Evolutionary conservation across 2,329 filamentous ascomycete genomes (phyloP).

Genomic region (Sclerotinia spermophila): DNA sequence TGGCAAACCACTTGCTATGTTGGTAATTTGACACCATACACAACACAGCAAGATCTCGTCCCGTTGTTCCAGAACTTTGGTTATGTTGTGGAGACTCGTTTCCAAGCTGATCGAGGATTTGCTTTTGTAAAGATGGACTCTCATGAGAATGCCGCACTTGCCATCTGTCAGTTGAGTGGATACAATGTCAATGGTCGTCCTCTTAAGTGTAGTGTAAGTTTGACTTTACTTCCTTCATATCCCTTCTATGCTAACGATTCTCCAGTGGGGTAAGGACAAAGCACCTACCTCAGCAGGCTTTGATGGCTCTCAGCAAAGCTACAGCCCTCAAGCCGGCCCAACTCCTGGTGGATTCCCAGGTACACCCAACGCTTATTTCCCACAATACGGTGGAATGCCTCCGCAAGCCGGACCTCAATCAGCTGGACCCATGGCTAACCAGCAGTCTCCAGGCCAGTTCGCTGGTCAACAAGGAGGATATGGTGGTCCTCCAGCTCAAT

Average conservation of each 20-base stretch:
- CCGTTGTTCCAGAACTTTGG: conserved; percentile 98
- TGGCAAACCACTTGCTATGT: conserved; percentile 99
- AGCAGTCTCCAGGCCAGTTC: conserved; percentile 44
- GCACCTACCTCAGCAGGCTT: conserved; percentile 76
- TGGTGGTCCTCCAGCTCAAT: conserved; percentile 57
- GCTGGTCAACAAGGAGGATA: conserved; percentile 67
- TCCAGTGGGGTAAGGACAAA: conserved; percentile 97
- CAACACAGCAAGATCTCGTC: conserved; percentile 93
- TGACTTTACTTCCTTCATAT: conserved; percentile 11
- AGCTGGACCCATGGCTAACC: conserved; percentile 39
- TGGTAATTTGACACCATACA: conserved; percentile 96
- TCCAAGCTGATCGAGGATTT: conserved; percentile 96
- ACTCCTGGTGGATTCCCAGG: conserved; percentile 68
- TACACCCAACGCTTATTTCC: conserved; percentile 79
- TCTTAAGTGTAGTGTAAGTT: conserved; percentile 95
- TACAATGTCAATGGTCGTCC: conserved; percentile 98
- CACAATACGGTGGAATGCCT: conserved; percentile 78
- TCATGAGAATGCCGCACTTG: conserved; percentile 97
- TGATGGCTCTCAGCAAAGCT: conserved; percentile 68
- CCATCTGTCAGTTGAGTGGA: conserved; percentile 94
- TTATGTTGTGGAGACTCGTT: conserved; percentile 93
- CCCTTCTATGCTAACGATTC: conserved; percentile 36
- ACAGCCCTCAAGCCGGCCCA: conserved; percentile 70
- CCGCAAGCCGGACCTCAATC: conserved; percentile 38
- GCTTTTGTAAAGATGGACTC: conserved; percentile 99